Evolutionary conservation across 345 rosid genomes (phyloP).

Genomic region (Eucalyptus erythrocorys): DNA sequence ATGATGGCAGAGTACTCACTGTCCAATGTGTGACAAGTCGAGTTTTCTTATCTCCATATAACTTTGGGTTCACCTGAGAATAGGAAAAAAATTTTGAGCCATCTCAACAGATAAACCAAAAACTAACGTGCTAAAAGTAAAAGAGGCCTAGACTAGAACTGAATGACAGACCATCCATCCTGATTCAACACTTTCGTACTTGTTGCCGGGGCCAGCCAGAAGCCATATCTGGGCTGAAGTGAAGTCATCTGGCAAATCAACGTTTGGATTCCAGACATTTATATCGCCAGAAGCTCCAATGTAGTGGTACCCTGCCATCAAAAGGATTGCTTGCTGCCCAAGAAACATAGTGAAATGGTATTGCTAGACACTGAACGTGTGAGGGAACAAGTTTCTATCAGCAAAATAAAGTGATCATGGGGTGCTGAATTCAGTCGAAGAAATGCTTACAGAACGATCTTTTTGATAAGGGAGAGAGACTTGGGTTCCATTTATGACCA

Average conservation of each 20-base stretch:
- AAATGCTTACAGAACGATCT: constrained; percentile 17
- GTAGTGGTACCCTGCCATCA: constrained; percentile 14
- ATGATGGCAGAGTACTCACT: neutral
- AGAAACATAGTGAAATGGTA: neutral
- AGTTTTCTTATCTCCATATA: neutral
- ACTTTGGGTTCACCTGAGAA: constrained; percentile 1
- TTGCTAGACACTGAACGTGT: neutral
- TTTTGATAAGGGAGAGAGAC: neutral
- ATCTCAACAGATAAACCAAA: neutral
- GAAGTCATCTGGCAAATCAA: constrained; percentile 11
- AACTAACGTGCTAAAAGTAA: neutral
- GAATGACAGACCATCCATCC: constrained; percentile 30
- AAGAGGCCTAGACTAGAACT: neutral
- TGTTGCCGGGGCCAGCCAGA: constrained; percentile 2
- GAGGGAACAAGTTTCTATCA: neutral
- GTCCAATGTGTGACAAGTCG: constrained; percentile 3
- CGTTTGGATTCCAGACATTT: constrained; percentile 36
- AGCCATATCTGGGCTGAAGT: constrained; percentile 36
- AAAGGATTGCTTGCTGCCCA: constrained; percentile 9
- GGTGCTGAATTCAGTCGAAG: neutral
- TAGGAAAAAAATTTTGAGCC: neutral
- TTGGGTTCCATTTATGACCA: neutral
- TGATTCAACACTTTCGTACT: constrained; percentile 25
- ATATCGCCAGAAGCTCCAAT: constrained; percentile 26
- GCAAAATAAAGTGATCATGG: neutral